Evolutionary conservation across 169 alveolate species (phyloP).

Genomic region (Plasmodium relictum): DNA sequence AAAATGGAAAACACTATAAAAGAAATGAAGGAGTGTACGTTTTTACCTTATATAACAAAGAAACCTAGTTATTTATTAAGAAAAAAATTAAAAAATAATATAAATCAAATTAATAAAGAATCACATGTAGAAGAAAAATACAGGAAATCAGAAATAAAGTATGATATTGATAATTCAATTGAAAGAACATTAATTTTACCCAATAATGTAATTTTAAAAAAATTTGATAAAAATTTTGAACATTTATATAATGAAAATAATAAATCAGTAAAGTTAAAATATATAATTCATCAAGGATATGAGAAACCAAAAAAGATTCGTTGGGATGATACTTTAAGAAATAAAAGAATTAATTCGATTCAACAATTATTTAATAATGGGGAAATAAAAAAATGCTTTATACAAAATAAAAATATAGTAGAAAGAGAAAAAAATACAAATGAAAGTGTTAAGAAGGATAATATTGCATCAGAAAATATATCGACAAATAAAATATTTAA

Average conservation of each 20-base stretch:
- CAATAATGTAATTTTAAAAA: not conserved
- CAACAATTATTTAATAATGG: constrained; percentile 3
- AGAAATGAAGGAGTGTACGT: constrained; percentile 77
- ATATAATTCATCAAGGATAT: constrained; percentile 74
- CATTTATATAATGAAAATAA: not conserved
- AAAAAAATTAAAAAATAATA: constrained; percentile 32
- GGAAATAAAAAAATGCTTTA: too few relatives aligned
- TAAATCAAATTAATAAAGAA: not conserved
- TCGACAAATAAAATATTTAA: too few relatives aligned
- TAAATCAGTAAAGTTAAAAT: constrained; percentile 26
- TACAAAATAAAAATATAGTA: too few relatives aligned
- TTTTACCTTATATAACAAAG: constrained; percentile 29
- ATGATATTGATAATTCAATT: constrained; percentile 70
- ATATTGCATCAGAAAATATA: too few relatives aligned
- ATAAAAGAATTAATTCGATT: not conserved
- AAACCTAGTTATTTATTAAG: constrained; percentile 46
- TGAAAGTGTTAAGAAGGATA: too few relatives aligned
- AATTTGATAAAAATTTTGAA: constrained; percentile 8
- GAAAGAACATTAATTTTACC: constrained; percentile 65
- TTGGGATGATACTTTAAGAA: constrained; percentile 69
- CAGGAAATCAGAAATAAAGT: constrained; percentile 15
- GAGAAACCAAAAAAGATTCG: constrained; percentile 30
- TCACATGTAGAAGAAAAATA: not conserved
- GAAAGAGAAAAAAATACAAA: too few relatives aligned
- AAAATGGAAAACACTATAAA: constrained; percentile 24